Base-by-base conservation (phyloP, 345 rosid genomes). In the Pseudoturritis turrita region DNA sequence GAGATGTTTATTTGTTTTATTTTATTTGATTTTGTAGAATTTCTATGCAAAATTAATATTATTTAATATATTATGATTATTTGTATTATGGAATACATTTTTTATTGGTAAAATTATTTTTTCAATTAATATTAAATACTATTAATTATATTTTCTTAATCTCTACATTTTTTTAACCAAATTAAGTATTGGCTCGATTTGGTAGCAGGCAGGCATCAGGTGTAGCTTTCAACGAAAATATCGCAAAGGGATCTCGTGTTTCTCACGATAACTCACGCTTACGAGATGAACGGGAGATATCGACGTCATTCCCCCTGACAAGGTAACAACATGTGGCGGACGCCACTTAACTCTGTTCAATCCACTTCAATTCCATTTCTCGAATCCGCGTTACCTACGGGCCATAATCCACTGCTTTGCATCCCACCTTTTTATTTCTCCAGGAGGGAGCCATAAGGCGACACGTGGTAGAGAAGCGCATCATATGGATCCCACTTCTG, bases 311-410 rank as follows among this genome's bases (percentile, higher is more conserved):
- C 53, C 50, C 54, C 71, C 79, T 55, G 65, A 76, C 75, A 69
- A 54, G 66, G 71, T 52, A 55, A 62, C 75, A 63, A 49, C 76
- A 77, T 64, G 76, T 70, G 80, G 76, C 76, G 80, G 80, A 70
- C 80, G 62, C 76, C 55, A 77, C 4, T 70, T 1, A 33, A 22
- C 60, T 70, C 72, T 70, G 4, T 62, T 70, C 66, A 70, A 64
- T 70, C 70, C 72, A 76, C 10, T 76, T 70, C 22, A 76, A 21
- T 76, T 47, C 67, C 61, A 12, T 70, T 54, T 28, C 49, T 63
- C 72, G 62, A 64, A 26, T 77, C 80, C 80, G 80, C 72, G 46
- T 55, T 36, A 70, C 59, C 51, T 43, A 33, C 5, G 7, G 21
- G 62, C 25, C 3, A 0, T 0, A 4, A 47, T 70, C 68, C n/a